Evolutionary conservation across 2,329 filamentous ascomycete species (phyloP).

Genomic region (Rutstroemia sp.): DNA sequence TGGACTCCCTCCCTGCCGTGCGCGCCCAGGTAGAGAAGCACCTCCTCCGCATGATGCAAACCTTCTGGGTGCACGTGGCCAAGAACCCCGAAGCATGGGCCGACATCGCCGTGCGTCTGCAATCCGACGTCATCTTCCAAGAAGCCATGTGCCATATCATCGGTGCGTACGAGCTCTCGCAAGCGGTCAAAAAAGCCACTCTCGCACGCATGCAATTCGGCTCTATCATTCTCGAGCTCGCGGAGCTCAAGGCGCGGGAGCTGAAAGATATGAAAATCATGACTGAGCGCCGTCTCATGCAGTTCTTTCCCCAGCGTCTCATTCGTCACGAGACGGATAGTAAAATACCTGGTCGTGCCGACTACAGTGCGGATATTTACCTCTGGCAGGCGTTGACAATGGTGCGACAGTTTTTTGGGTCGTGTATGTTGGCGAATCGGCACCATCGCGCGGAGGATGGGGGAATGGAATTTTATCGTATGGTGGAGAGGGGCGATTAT

Average conservation of each 20-base stretch:
- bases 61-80: slow-evolving; percentile 22
- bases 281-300: slow-evolving; percentile 18
- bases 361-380: slow-evolving; percentile 26
- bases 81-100: slow-evolving; percentile 20
- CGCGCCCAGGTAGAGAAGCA: slow-evolving; percentile 19
- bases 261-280: slow-evolving; percentile 19
- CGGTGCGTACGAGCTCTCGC: slow-evolving; percentile 16
- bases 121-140: slow-evolving; percentile 25
- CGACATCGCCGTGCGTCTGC: slow-evolving; percentile 18
- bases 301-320: slow-evolving; percentile 20
- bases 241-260: slow-evolving; percentile 17
- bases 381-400: slow-evolving; percentile 22
- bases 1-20: slow-evolving; percentile 16
- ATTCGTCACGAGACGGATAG: slow-evolving; percentile 11
- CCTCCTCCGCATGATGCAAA: slow-evolving; percentile 19
- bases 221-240: slow-evolving; percentile 12
- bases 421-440: slow-evolving; percentile 9
- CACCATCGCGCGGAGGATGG: slow-evolving; percentile 22
- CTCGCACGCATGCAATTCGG: slow-evolving; percentile 4
- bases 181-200: slow-evolving; percentile 11
- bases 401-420: slow-evolving; percentile 20
- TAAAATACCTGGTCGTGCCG: slow-evolving; percentile 19
- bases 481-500: slow-evolving; percentile 17
- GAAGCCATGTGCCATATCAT: slow-evolving; percentile 25
- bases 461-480: slow-evolving; percentile 22